phyloP scores from a whole-genome alignment of 768 basidiomycete species.

The Chlorophyllum brunneum region DNA sequence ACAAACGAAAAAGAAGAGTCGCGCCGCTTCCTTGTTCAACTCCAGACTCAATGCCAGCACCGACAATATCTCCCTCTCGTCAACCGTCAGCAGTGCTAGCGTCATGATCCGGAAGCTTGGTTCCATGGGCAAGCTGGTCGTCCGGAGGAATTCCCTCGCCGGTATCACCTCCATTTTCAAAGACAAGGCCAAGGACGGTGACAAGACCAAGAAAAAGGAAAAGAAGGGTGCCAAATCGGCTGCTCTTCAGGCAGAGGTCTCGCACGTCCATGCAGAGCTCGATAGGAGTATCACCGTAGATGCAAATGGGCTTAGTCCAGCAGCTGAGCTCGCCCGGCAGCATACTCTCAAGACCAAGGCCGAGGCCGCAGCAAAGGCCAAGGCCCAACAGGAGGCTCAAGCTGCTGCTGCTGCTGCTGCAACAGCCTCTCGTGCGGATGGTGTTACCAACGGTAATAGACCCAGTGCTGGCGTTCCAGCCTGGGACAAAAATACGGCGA shows the following conservation, averaged over 20 bases:
- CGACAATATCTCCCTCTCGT: constrained; percentile 93
- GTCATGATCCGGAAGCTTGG: constrained; percentile 97
- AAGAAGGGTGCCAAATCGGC: constrained; percentile 62
- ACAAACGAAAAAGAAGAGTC: constrained; percentile 66
- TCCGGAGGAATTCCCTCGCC: constrained; percentile 82
- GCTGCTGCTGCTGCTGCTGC: constrained; percentile 28
- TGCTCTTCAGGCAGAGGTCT: constrained; percentile 66
- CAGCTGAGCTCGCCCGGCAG: constrained; percentile 84
- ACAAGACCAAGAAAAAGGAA: constrained; percentile 35
- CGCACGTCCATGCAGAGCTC: constrained; percentile 81
- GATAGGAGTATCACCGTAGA: constrained; percentile 53
- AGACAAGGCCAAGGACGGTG: constrained; percentile 62
- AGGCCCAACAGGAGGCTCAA: constrained; percentile 50
- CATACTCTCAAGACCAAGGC: constrained; percentile 89
- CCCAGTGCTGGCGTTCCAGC: constrained; percentile 48
- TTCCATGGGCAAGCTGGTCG: constrained; percentile 76
- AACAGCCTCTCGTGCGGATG: constrained; percentile 21
- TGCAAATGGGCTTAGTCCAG: constrained; percentile 80
- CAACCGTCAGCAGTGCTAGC: constrained; percentile 91
- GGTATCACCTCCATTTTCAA: constrained; percentile 94
- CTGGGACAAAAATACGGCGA: constrained; percentile 84
- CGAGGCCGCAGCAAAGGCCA: constrained; percentile 66
- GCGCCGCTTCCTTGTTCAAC: constrained; percentile 80
- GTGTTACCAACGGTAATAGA: too few relatives aligned
- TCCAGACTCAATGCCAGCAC: constrained; percentile 82